Percentiles rank a stretch among this genome's conserved stretches.
Evolutionary conservation across 257 asterid genomes (phyloP).

Genomic region (Paulownia fortunei): DNA sequence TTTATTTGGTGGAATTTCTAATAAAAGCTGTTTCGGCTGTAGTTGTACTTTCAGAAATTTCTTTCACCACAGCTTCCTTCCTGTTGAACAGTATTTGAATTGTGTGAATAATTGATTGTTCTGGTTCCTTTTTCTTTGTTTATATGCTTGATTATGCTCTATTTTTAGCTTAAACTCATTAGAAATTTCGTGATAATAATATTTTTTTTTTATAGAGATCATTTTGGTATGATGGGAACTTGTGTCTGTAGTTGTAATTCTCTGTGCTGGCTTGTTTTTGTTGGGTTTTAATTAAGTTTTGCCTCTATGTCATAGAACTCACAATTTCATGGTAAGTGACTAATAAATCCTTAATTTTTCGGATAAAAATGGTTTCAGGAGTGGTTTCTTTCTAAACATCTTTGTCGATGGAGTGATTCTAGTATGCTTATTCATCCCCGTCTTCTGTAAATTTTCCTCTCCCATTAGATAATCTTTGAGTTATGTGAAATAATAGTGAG

Average conservation of each 20-base stretch:
- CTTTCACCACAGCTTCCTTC: not conserved
- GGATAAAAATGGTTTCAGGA: not conserved
- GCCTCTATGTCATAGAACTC: not conserved
- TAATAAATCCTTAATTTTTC: not conserved
- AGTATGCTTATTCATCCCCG: not conserved
- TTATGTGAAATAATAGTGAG: too few species aligned
- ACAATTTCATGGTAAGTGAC: not conserved
- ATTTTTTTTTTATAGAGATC: too few species aligned
- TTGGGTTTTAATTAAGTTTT: not conserved
- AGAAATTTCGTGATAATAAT: too few species aligned
- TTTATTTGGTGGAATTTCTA: too few species aligned
- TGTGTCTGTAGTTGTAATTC: not conserved
- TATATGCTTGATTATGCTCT: conserved; percentile 19
- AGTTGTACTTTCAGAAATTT: too few species aligned
- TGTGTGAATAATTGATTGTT: not conserved
- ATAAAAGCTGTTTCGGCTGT: too few species aligned
- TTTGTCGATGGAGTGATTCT: not conserved
- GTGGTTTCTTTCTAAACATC: conserved; percentile 4
- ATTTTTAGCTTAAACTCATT: not conserved
- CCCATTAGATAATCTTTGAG: too few species aligned
- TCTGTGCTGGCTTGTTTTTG: not conserved
- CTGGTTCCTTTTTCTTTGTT: too few species aligned
- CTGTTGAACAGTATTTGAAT: not conserved
- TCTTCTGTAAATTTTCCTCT: too few species aligned
- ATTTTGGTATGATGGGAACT: not conserved